Base-by-base conservation (phyloP, 345 rosid species). In the Hibiscus tridactylites region DNA sequence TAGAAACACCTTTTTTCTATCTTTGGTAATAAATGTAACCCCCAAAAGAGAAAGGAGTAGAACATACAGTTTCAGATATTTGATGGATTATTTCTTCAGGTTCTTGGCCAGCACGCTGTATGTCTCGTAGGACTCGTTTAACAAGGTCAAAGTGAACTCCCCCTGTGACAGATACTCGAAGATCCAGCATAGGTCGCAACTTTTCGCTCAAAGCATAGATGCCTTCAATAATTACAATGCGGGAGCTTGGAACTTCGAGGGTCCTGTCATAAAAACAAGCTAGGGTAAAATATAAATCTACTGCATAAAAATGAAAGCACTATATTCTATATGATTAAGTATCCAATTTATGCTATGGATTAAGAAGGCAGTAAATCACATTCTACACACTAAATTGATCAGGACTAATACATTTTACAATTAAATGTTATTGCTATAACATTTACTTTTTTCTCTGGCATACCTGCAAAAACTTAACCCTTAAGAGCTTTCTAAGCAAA, bases 101-200 rank as follows among this genome's bases (percentile, higher is more conserved):
- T 84, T 91, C 91, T 85, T 92, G 98, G 15, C 96, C 93, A 84
- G 93, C 99, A 68, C 98, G 96, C 69, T 96, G 98, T 79, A 96
- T 96, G 76, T 96, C 99, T 73, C 97, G 86, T 68, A 96, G 84
- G 77, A 92, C 99, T 67, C 98, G 85, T 81, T 96, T 96, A 68
- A 96, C 99, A 73, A 96, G 99, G 74, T 96, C 99, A 87, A 96
- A 96, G 79, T 96, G 99, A 80, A 96, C 94, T 10, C 98, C 99
- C 61, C 99, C 98, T 39, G 88, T 96, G 39, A 96, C 97, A 59
- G 97, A 96, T 68, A 96, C 84, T 46, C 88, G 88, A 59, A 96
- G 91, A 82, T 96, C 96, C 83, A 96, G 81, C 62, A 96, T 76
- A 74, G 96, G 94, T 71, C 97, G 83, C 79, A 96, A 28, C 78